Evolutionary conservation across 257 asterid species (phyloP).

Genomic region (Solanum sparsipilum): DNA sequence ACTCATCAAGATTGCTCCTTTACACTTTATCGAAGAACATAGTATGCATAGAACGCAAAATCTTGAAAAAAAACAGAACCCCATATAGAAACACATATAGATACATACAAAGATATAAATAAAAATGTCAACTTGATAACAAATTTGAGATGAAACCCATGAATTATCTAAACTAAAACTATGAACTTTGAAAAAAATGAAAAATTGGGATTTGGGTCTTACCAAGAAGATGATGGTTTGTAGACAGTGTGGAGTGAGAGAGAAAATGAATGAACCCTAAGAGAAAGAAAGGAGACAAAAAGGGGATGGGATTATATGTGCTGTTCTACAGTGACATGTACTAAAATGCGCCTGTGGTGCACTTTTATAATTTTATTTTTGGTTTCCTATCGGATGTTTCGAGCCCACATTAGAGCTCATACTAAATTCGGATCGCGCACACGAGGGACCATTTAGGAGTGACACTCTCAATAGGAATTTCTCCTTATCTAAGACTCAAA

Average conservation of each 20-base stretch:
- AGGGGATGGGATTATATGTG: not conserved
- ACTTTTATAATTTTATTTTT: not conserved
- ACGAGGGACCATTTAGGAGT: too few species aligned
- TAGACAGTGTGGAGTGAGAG: not conserved
- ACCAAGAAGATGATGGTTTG: not conserved
- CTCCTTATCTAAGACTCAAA: not conserved
- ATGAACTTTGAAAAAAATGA: not conserved
- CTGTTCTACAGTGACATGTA: not conserved
- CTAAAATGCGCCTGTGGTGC: not conserved
- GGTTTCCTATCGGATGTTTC: too few species aligned
- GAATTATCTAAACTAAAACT: not conserved
- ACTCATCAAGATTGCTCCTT: not conserved
- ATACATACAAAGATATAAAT: not conserved
- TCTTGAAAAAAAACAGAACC: not conserved
- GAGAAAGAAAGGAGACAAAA: not conserved
- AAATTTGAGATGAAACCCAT: not conserved
- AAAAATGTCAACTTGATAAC: not conserved
- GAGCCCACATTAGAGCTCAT: not conserved
- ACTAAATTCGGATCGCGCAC: accelerated
- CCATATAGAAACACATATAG: not conserved
- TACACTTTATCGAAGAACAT: not conserved
- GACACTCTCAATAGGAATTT: too few species aligned
- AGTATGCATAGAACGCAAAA: not conserved
- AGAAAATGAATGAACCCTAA: not conserved
- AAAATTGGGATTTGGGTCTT: not conserved